phyloP scores from a whole-genome alignment of 768 basidiomycete genomes.

The Psilocybe cubensis region DNA sequence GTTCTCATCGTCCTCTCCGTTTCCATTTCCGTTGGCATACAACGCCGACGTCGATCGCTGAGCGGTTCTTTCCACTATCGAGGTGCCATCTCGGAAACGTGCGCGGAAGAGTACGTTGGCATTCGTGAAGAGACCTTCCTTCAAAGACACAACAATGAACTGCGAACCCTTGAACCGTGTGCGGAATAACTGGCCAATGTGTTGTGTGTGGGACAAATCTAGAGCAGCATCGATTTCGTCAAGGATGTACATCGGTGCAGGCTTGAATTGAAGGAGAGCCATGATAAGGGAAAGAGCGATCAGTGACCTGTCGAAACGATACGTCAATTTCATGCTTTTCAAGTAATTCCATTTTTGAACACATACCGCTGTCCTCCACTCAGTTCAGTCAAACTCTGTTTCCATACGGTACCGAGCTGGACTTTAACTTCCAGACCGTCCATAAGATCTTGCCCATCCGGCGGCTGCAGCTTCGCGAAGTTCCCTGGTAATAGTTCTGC shows the following conservation, averaged over 20 bases:
- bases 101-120: conserved; percentile 96
- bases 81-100: conserved; percentile 93
- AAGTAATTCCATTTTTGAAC: not conserved
- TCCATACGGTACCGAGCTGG: conserved; percentile 93
- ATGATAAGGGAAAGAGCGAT: conserved; percentile 98
- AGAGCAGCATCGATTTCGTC: conserved; percentile 99
- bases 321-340: not conserved
- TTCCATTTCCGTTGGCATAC: conserved; percentile 38
- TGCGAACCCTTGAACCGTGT: conserved; percentile 97
- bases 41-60: conserved; percentile 61
- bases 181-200: conserved; percentile 97
- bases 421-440: conserved; percentile 98
- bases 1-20: conserved; percentile 31
- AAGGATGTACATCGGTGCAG: conserved; percentile 98
- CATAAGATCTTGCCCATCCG: conserved; percentile 92
- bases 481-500: conserved; percentile 95
- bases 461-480: conserved; percentile 92
- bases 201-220: conserved; percentile 94
- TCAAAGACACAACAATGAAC: conserved; percentile 96
- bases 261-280: conserved; percentile 99
- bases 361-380: conserved; percentile 94
- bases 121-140: conserved; percentile 97
- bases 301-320: conserved; percentile 68
- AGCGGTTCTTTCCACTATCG: conserved; percentile 81
- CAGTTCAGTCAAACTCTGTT: conserved; percentile 94